Percentiles rank a stretch among this genome's conserved stretches.
Conservation (phyloP, 306 rosid genomes). For the Boehmeria nivea region DNA sequence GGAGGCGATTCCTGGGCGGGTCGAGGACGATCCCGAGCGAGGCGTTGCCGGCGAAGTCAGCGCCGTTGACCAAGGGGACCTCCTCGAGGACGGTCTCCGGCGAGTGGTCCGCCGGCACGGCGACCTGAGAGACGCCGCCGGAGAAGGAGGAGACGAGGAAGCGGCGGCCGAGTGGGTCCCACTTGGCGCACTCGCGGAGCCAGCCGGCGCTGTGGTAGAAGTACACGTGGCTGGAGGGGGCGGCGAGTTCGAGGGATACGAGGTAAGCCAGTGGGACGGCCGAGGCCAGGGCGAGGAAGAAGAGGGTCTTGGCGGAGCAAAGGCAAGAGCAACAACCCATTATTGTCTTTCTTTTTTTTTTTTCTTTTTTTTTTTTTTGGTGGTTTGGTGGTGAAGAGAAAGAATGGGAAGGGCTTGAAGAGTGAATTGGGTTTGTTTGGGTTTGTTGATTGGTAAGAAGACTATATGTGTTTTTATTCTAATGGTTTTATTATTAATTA, state of each 20-base stretch:
- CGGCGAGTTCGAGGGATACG: conserved; percentile 56
- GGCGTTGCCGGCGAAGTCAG: conserved; percentile 53
- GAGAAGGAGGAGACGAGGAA: conserved; percentile 52
- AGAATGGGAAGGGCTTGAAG: too few relatives aligned
- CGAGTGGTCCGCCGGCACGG: conserved; percentile 26
- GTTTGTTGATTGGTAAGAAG: too few relatives aligned
- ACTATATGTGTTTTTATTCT: too few relatives aligned
- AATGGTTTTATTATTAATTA: too few relatives aligned
- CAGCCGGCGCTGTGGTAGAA: conserved; percentile 62
- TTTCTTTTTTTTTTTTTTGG: too few relatives aligned
- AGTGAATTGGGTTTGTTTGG: too few relatives aligned
- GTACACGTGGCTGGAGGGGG: conserved; percentile 54
- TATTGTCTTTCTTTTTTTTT: too few relatives aligned
- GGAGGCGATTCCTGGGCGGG: conserved; percentile 50
- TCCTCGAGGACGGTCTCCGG: conserved; percentile 37
- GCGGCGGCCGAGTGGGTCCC: conserved; percentile 63
- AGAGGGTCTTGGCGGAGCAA: conserved; percentile 44
- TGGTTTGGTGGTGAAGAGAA: too few relatives aligned
- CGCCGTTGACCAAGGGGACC: conserved; percentile 39
- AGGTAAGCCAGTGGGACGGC: conserved; percentile 71
- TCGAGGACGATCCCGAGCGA: conserved; percentile 62
- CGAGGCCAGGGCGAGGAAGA: conserved; percentile 40
- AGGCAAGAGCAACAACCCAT: background rate
- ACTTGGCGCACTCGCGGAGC: conserved; percentile 69
- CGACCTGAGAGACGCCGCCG: conserved; percentile 61